Base-by-base conservation (phyloP, 1,284 basidiomycete species). In the Peniophora sp. region DNA sequence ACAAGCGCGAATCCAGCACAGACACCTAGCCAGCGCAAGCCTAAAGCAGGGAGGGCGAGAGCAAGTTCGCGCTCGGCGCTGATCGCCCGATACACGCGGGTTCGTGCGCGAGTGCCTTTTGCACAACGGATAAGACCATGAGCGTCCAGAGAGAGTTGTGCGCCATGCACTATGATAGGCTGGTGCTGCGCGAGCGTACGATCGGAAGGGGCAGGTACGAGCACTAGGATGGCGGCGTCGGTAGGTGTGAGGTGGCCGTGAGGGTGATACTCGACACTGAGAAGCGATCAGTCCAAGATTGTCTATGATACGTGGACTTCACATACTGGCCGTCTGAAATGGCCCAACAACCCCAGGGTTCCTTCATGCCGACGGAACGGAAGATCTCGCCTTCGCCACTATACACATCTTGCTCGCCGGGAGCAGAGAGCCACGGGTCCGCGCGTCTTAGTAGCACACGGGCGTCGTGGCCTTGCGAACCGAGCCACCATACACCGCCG, bases 401-500 rank as follows among this genome's bases (percentile, higher is more conserved):
- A 15, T 42, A n/a, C n/a, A 18, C 18, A 24, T 32, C 37, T 17
- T 14, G 35, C 15, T 15, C 39, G 41, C 42, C 47, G 8, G 46
- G 51, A 22, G 66, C 57, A 17, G 55, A 49, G 53, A 69, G 54
- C 44, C 54, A 52, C 34, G 60, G 59, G 36, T 67, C 57, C n/a
- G 52, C 49, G 51, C 53, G 56, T 49, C 64, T 60, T 22, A 73
- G 49, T 24, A 65, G 52, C 14, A 74, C 51, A 10, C 54, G 56
- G 9, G 75, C 75, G 55, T 78, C 70, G 23, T 64, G 61, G 11
- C 68, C 67, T 51, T 64, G 71, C 12, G 62, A 52, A 3, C 75
- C 75, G 22, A 76, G 63, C 75, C 75, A 77, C 48, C 59, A 60
- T 35, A 69, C 62, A 45, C 67, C 58, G 20, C 74, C 73, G 18